Conservation (phyloP, 257 asterid species). For the Lycium barbarum region DNA sequence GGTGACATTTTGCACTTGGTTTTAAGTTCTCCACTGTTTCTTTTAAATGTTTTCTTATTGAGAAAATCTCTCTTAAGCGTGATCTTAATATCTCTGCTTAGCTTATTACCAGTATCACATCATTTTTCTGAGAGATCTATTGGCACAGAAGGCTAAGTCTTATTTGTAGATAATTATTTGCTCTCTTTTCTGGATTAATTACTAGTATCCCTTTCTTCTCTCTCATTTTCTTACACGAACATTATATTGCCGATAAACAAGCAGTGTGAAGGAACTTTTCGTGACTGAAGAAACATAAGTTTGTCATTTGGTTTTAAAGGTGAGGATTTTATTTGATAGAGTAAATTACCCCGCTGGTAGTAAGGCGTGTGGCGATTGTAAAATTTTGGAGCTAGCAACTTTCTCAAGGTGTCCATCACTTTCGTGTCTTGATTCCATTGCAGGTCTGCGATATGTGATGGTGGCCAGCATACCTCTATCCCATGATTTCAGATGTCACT, state of each 20-base stretch:
- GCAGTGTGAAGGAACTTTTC: constrained; percentile 66
- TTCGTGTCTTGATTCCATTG: constrained; percentile 81
- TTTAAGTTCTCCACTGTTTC: not conserved
- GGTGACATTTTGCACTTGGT: constrained; percentile 56
- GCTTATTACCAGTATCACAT: not conserved
- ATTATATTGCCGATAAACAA: constrained; percentile 59
- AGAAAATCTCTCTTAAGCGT: not conserved
- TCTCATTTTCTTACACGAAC: constrained; percentile 52
- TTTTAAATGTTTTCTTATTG: not conserved
- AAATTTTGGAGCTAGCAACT: constrained; percentile 49
- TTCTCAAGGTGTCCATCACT: constrained; percentile 84
- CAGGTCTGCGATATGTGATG: constrained; percentile 89
- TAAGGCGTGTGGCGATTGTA: constrained; percentile 54
- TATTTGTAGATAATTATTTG: constrained; percentile 25
- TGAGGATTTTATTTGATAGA: constrained; percentile 63
- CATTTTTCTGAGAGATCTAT: not conserved
- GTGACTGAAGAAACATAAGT: constrained; percentile 62
- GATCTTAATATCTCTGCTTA: constrained; percentile 2
- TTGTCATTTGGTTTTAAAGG: constrained; percentile 64
- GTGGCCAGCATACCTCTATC: constrained; percentile 81
- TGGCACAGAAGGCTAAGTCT: not conserved
- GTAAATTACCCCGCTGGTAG: constrained; percentile 47
- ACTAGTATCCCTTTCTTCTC: constrained; percentile 29
- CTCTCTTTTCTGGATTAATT: constrained; percentile 34
- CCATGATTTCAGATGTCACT: constrained; percentile 82